Conservation (phyloP, 805 yeast genomes). For the Starmera quercuum region DNA sequence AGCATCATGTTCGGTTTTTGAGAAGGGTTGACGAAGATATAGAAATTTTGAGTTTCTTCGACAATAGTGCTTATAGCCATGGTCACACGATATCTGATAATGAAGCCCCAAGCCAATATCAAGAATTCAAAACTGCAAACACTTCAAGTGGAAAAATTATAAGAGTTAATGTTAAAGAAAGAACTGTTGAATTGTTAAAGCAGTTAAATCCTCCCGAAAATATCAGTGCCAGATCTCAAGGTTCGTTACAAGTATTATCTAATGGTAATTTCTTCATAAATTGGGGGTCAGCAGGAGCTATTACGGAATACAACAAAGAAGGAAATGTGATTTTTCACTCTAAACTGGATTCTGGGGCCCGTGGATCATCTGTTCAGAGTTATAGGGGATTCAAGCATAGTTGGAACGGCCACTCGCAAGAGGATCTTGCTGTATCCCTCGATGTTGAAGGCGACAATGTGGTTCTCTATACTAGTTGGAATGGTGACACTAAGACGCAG, state of each 20-base stretch:
- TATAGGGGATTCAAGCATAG: slow-evolving; percentile 29
- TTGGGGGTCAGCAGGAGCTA: slow-evolving; percentile 32
- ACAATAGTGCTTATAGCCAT: slow-evolving; percentile 30
- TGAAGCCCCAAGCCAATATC: slow-evolving; percentile 14
- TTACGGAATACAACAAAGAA: slow-evolving; percentile 24
- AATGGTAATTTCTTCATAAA: slow-evolving; percentile 28
- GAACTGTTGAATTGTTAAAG: slow-evolving; percentile 19
- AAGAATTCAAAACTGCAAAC: slow-evolving; percentile 12
- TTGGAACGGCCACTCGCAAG: slow-evolving; percentile 28
- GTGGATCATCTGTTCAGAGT: slow-evolving; percentile 22
- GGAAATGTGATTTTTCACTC: slow-evolving; percentile 27
- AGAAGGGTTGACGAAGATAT: slow-evolving; percentile 4
- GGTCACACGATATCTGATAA: slow-evolving; percentile 17
- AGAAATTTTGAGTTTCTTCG: slow-evolving; percentile 28
- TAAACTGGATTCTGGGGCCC: slow-evolving; percentile 22
- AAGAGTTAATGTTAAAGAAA: slow-evolving; percentile 24
- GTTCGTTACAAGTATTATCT: slow-evolving; percentile 20
- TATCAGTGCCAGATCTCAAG: slow-evolving; percentile 16
- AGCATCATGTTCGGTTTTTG: slow-evolving; percentile 28
- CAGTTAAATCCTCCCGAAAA: slow-evolving; percentile 20
- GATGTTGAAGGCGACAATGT: slow-evolving; percentile 13
- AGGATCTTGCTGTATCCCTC: slow-evolving; percentile 21
- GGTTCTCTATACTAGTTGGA: slow-evolving; percentile 26
- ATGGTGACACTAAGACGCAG: slow-evolving; percentile 29
- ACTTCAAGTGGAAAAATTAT: slow-evolving; percentile 27